Evolutionary conservation across 345 rosid species (phyloP).

Genomic region (Euphorbia lathyris): DNA sequence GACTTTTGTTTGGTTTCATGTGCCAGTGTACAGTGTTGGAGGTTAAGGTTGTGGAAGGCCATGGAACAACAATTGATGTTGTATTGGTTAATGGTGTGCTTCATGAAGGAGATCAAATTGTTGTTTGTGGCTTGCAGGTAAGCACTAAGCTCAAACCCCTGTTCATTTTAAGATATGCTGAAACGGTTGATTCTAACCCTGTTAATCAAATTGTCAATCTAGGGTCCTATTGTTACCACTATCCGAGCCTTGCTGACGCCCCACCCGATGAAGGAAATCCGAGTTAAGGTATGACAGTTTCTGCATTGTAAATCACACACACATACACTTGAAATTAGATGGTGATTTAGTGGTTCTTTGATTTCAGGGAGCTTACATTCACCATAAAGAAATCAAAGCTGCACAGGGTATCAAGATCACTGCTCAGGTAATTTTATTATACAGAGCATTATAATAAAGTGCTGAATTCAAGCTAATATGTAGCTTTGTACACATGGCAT

Average conservation of each 20-base stretch:
- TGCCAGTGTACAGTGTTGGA: constrained; percentile 93
- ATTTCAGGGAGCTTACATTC: constrained; percentile 80
- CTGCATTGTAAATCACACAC: not conserved
- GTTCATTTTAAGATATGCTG: constrained; percentile 4
- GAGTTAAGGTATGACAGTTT: constrained; percentile 62
- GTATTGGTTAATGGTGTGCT: constrained; percentile 87
- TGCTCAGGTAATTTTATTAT: constrained; percentile 61
- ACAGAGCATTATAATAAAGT: not conserved
- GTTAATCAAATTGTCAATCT: constrained; percentile 22
- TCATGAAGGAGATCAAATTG: constrained; percentile 92
- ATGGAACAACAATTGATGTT: constrained; percentile 93
- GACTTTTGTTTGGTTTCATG: constrained; percentile 26
- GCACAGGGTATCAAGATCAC: constrained; percentile 93
- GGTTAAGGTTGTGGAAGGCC: constrained; percentile 94
- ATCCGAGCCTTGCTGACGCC: constrained; percentile 92
- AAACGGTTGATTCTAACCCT: constrained; percentile 8
- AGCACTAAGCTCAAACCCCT: constrained; percentile 40
- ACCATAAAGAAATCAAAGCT: constrained; percentile 88
- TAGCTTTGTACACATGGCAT: not conserved
- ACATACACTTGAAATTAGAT: not conserved
- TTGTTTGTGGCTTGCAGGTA: constrained; percentile 94
- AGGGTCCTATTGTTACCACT: constrained; percentile 86
- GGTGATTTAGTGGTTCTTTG: constrained; percentile 10
- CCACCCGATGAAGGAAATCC: constrained; percentile 96
- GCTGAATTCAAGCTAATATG: not conserved